A percentile compares a stretch with the other conserved stretches of the same genome.
phyloP scores from a whole-genome alignment of 2,329 filamentous ascomycete species.

The Zymoseptoria pseudotritici region DNA sequence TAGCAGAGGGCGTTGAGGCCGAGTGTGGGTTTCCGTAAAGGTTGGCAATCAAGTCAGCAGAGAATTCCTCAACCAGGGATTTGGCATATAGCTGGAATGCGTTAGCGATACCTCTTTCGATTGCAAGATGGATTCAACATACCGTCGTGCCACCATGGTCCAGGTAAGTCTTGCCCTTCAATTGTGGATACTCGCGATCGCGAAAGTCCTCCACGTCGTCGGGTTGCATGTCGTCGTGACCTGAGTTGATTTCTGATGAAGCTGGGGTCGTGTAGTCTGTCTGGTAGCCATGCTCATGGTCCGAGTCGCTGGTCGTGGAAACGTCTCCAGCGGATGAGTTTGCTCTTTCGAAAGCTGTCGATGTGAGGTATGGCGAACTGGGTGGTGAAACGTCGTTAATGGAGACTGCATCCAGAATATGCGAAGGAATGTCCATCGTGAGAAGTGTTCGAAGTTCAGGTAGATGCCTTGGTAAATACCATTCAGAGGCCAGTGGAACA shows the following conservation, averaged over 20 bases:
- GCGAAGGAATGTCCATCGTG: constrained; percentile 20
- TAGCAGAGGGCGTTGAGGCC: constrained; percentile 51
- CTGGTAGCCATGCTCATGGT: constrained; percentile 27
- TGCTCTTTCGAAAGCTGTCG: constrained; percentile 5
- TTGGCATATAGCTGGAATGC: constrained; percentile 46
- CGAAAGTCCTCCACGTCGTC: constrained; percentile 35
- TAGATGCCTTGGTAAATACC: neutral
- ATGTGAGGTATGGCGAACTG: constrained; percentile 1
- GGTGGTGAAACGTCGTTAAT: constrained; percentile 7
- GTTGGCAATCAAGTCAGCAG: constrained; percentile 46
- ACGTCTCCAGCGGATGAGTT: constrained; percentile 26
- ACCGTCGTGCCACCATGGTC: constrained; percentile 37
- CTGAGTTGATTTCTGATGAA: constrained; percentile 20
- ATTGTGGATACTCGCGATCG: constrained; percentile 35
- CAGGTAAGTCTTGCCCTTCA: constrained; percentile 38
- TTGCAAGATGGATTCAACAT: constrained; percentile 6
- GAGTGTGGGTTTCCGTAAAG: constrained; percentile 66
- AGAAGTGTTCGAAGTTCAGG: neutral
- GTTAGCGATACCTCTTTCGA: constrained; percentile 3
- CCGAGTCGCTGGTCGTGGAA: constrained; percentile 28
- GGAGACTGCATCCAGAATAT: constrained; percentile 18
- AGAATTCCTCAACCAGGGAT: constrained; percentile 51
- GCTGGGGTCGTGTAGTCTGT: constrained; percentile 31
- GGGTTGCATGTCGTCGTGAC: constrained; percentile 26
- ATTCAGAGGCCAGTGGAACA: neutral